phyloP scores from a whole-genome alignment of 305 asterid species.

The Solanum aculeatissimum region DNA sequence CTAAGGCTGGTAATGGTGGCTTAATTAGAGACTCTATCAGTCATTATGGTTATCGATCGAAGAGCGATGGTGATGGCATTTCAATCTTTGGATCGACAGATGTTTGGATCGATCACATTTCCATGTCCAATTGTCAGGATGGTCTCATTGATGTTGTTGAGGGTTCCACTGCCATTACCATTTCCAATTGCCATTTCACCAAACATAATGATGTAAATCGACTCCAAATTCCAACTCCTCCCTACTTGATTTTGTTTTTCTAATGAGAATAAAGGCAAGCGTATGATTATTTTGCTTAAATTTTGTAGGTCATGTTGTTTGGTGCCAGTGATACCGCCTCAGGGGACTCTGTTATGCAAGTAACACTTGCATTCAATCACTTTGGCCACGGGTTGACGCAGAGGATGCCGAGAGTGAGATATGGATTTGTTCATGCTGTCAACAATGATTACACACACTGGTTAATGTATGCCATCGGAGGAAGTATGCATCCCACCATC shows the following conservation, averaged over 20 bases:
- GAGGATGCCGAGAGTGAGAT: constrained; percentile 57
- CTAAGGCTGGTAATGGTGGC: constrained; percentile 33
- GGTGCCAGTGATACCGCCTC: constrained; percentile 41
- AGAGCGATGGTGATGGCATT: constrained; percentile 70
- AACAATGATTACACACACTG: constrained; percentile 56
- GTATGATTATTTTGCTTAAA: neutral
- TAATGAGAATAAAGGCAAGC: neutral
- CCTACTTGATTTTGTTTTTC: neutral
- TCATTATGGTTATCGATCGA: constrained; percentile 34
- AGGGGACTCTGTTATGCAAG: constrained; percentile 36
- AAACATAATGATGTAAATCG: constrained; percentile 45
- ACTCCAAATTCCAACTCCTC: neutral
- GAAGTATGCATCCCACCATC: constrained; percentile 56
- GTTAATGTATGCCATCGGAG: constrained; percentile 78
- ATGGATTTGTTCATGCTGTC: constrained; percentile 44
- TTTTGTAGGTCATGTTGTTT: constrained; percentile 40
- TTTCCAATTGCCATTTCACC: constrained; percentile 61
- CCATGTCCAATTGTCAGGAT: constrained; percentile 46
- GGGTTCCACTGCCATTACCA: constrained; percentile 60
- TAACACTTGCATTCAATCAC: constrained; percentile 58
- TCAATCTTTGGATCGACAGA: constrained; percentile 43
- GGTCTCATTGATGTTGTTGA: constrained; percentile 56
- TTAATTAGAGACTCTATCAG: constrained; percentile 33
- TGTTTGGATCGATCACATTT: constrained; percentile 67
- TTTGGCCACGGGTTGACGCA: constrained; percentile 49